Evolutionary conservation across 257 asterid species (phyloP), one percentile per base, ranked within the genome.

Genomic region (Marsdenia floribunda): DNA sequence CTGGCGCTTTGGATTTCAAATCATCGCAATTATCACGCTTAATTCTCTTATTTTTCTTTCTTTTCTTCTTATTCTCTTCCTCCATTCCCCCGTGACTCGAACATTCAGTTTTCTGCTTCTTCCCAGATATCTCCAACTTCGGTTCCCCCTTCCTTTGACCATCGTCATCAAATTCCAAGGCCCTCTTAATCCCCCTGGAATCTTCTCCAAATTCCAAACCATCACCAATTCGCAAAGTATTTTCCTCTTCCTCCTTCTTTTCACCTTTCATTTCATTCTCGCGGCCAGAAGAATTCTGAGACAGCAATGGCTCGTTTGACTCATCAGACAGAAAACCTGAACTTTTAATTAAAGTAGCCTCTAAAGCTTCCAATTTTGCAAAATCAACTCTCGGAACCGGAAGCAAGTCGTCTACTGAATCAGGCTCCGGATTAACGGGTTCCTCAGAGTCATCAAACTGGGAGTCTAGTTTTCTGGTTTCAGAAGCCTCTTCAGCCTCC

Each of bases 101-200:
- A 68, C 10, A 59, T 58, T 67, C 80, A 63, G 5, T 71, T 7
- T 22, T 58, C 73, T 73, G 63, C 82, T 65, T 68, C 77, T 57
- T 72, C 83, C 73, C 83, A 68, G 44, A 68, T 16, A 58, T 66
- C 67, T 77, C 81, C 29, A 18, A 18, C 63, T 77, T 29, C 76
- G 49, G 29, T 66, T 59, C 80, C 13, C 52, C 86, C 3, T 12
- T 68, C 42, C 12, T 59, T 71, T 54, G 75, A 2, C 42, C 66
- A n/a, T 22, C 12, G 59, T 53, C 77, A 42, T 44, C 73, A 40
- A 77, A 77, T 44, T 77, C 76, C 66, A 91, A 75, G 74, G 74
- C 81, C 76, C 94, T 83, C 84, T 86, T 90, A 37, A 90, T 61
- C 77, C 72, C 88, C 71, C 49, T 76, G 74, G 70, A 78, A 53